Base-by-base conservation (phyloP, 2,329 filamentous ascomycete genomes). In the Zymoseptoria tritici region DNA sequence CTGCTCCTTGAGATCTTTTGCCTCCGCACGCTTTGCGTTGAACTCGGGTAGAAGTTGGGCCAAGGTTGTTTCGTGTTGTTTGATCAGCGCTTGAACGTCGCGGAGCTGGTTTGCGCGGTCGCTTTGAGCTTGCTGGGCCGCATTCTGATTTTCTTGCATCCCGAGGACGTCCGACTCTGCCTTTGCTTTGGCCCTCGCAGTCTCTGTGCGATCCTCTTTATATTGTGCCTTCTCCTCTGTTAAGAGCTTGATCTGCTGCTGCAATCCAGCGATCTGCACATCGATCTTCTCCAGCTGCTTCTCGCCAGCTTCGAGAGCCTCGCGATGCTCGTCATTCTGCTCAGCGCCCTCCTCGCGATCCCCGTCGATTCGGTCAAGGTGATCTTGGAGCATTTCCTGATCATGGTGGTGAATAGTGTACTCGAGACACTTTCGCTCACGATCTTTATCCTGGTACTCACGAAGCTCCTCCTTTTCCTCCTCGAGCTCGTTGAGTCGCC, bases 401-500 rank as follows among this genome's bases (percentile, higher is more conserved):
- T 97, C 91, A 62, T 90, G 87, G 67, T 94, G 87, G 75, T 96
- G 91, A 69, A 96, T 92, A 0, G 92, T 94, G 72, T 97, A 97
- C 74, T 97, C 91, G 52, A 99, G 81, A 72, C 92, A 97, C 65
- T 92, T 83, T 60, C 91, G 85, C 74, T 99, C 92, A 60, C 89
- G 86, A 69, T 99, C 94, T 73, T 95, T 96, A 62, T 96, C 91
- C 74, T 97, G 94, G 72, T 92, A 99, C 7, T 87, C 91, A 52
- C 91, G 86, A 49, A 99, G 80, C 74, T 99, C 95, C 70, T 97
- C 91, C 74, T 97, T 97, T 75, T 99, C 94, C 72, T 96, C 92
- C 74, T 99, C 94, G 0, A 99, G 81, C 74, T 99, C 94, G 49
- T 80, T 82, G 57, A 99, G 80, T 57, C 94, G 86, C 70, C 95